Evolutionary conservation across 2,329 filamentous ascomycete genomes (phyloP), one percentile per base, ranked within the genome.

Genomic region (Gaeumannomyces tritici): DNA sequence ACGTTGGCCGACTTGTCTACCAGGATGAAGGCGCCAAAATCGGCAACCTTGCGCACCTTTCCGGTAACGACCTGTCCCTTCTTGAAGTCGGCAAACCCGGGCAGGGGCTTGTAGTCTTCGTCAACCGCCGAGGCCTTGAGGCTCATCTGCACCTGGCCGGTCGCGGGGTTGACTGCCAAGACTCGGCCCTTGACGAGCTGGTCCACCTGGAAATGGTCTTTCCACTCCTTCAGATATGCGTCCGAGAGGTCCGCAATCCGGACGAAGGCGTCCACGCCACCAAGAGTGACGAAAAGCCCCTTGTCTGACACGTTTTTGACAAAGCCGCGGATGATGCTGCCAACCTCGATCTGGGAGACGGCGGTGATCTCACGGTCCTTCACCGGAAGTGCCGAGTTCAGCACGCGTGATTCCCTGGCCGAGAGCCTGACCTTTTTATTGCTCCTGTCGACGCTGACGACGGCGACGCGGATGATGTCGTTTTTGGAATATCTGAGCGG

Each of bases 1-100:
- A 99, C 86, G 68, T 96, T 96, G 62, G 85, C 82, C 5, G 93
- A 96, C 64, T 89, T 87, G 73, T 97, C 91, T 26, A 99, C 80
- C 56, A 96, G 85, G 68, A 99, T 89, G 73, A 99, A 99, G 6
- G 93, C 93, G 66, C 95, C 95, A 72, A 93, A 99, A 35, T 96
- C 90, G 70, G 96, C 91, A 2, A 98, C 92, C 75, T 96, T 96
- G 69, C 93, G 88, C 62, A 99, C 86, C 71, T 91, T 96, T 59
- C 93, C 95, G 15, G 90, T 96, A 42, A 99, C 83, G 35, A 92
- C 78, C 73, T 96, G 90, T 8, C 92, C 93, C 65, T 83, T 78
- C 70, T 89, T 85, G 63, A 98, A 79, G 67, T 96, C 90, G n/a
- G 82, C 80, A 65, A 93, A 89, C 0, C 83, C 87, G n/a, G 88